Conservation (phyloP, 768 basidiomycete species). For the Auricularia heimuer region DNA sequence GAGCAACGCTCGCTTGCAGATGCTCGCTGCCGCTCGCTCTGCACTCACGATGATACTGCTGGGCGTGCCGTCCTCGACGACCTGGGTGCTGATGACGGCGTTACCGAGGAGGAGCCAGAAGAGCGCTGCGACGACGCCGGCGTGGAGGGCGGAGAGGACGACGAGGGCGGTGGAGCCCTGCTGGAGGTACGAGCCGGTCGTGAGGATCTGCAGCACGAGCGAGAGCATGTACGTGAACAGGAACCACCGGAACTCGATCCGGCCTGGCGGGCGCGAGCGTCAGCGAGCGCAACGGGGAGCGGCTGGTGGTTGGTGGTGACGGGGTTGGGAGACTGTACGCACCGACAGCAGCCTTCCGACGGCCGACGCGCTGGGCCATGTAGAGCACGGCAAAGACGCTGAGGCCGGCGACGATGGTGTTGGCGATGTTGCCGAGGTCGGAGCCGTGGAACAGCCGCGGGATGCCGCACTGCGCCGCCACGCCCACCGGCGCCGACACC, state of each 20-base stretch:
- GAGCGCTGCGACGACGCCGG: constrained; percentile 61
- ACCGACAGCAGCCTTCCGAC: constrained; percentile 85
- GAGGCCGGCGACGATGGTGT: constrained; percentile 72
- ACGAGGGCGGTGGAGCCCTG: constrained; percentile 69
- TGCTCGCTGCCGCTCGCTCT: too few species aligned
- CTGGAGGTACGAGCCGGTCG: constrained; percentile 65
- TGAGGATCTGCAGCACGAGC: constrained; percentile 69
- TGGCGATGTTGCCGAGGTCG: constrained; percentile 70
- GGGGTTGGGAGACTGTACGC: too few species aligned
- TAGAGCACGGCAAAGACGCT: constrained; percentile 50
- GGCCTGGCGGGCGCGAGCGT: constrained; percentile 29
- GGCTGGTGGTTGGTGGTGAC: too few species aligned
- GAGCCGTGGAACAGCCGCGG: constrained; percentile 43
- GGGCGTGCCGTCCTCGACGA: constrained; percentile 85
- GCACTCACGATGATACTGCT: constrained; percentile 52
- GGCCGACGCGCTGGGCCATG: constrained; percentile 48
- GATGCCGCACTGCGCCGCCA: constrained; percentile 76
- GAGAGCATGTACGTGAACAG: constrained; percentile 59
- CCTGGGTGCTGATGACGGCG: constrained; percentile 72
- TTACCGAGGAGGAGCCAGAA: constrained; percentile 72
- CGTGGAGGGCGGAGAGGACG: constrained; percentile 67
- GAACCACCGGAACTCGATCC: constrained; percentile 61
- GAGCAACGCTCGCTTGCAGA: too few species aligned
- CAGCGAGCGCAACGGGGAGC: constrained; percentile 3
- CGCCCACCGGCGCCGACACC: constrained; percentile 61